These are phyloP conservation scores for Rhodosporidiobolus odoratus DNA, from an alignment of 768 basidiomycete genomes.

Conservation along the genomic window DNA sequence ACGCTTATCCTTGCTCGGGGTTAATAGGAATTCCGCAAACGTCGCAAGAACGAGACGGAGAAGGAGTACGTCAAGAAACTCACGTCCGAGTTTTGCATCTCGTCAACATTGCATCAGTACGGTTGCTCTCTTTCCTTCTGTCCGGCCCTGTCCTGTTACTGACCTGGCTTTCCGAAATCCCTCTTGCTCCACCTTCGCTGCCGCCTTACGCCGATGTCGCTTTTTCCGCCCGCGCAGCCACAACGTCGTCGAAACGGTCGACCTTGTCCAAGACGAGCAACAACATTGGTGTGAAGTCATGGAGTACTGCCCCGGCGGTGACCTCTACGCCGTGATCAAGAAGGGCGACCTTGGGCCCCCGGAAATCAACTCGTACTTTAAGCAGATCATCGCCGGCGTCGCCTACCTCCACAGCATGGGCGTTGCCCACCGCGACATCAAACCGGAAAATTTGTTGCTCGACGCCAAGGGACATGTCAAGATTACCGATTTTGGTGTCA, in stretches of 20 bases:
- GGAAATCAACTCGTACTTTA: conserved; percentile 96
- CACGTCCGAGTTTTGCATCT: conserved; percentile 97
- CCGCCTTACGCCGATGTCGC: background rate
- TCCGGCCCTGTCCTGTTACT: background rate
- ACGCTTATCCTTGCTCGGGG: background rate
- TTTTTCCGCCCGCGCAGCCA: conserved; percentile 57
- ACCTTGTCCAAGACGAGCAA: conserved; percentile 95
- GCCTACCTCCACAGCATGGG: conserved; percentile 91
- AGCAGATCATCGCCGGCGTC: conserved; percentile 84
- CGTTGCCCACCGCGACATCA: conserved; percentile 95
- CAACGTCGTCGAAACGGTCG: conserved; percentile 97
- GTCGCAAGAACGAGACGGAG: conserved; percentile 95
- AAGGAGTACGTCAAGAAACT: conserved; percentile 99
- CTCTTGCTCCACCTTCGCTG: background rate
- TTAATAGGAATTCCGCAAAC: conserved; percentile 87
- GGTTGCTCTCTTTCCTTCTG: background rate
- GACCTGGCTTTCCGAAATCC: no score
- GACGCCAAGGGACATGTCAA: conserved; percentile 70
- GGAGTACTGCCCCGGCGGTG: conserved; percentile 96
- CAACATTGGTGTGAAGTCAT: conserved; percentile 99
- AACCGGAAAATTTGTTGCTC: conserved; percentile 95
- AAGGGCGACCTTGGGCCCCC: conserved; percentile 85
- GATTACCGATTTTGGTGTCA: conserved; percentile 98
- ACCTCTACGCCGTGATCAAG: conserved; percentile 98
- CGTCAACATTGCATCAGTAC: conserved; percentile 64